Evolutionary conservation across 1,284 basidiomycete species (phyloP).

Genomic region (Afroboletus lepidellus): DNA sequence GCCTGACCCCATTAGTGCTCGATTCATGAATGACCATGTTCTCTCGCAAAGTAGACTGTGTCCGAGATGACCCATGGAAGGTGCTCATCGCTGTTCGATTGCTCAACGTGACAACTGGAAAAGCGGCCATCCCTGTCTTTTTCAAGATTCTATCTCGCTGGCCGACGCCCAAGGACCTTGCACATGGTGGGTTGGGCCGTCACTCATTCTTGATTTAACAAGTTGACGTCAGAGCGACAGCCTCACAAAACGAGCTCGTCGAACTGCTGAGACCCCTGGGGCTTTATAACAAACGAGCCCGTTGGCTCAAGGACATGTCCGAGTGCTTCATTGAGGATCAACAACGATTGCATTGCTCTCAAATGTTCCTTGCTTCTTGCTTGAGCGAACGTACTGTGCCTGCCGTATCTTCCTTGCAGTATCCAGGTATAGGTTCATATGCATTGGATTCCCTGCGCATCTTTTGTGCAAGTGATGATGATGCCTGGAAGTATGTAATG

Average conservation of each 20-base stretch:
- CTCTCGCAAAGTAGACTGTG: conserved; percentile 16
- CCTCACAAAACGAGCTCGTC: conserved; percentile 39
- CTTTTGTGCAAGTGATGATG: conserved; percentile 43
- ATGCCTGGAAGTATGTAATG: conserved; percentile 57
- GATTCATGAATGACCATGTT: background rate
- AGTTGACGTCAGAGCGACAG: conserved; percentile 3
- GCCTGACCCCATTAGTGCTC: background rate
- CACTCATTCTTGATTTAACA: background rate
- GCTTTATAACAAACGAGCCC: conserved; percentile 49
- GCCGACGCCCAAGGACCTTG: conserved; percentile 51
- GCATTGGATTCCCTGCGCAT: conserved; percentile 69
- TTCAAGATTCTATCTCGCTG: conserved; percentile 50
- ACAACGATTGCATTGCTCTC: conserved; percentile 24
- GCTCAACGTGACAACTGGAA: conserved; percentile 34
- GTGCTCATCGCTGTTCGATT: conserved; percentile 31
- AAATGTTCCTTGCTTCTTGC: background rate
- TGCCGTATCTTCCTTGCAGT: conserved; percentile 48
- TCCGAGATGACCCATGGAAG: conserved; percentile 32
- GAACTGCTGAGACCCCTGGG: conserved; percentile 50
- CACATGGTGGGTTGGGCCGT: conserved; percentile 40
- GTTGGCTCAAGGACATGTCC: conserved; percentile 51
- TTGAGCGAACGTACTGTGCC: conserved; percentile 15
- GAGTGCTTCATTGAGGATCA: conserved; percentile 43
- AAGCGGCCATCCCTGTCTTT: conserved; percentile 40
- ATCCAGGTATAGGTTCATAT: conserved; percentile 59